Conservation (phyloP, 306 rosid genomes). For the Vicia villosa region DNA sequence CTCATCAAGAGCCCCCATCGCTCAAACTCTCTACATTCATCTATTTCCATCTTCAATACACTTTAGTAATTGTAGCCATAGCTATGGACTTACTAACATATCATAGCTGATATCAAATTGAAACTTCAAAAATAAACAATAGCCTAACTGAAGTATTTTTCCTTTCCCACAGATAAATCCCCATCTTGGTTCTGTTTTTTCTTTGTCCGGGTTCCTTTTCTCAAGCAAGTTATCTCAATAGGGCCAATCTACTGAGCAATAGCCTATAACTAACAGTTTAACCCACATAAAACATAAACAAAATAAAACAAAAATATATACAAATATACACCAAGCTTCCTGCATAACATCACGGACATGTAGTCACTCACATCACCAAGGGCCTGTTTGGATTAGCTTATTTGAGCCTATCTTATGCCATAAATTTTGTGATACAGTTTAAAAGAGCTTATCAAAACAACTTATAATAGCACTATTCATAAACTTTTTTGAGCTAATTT, state of each 20-base stretch:
- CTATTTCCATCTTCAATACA: not conserved
- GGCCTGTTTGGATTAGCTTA: too few species aligned
- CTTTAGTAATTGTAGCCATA: not conserved
- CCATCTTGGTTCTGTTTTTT: not conserved
- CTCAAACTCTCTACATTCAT: not conserved
- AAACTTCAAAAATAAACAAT: slow-evolving; percentile 2
- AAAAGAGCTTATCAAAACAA: too few species aligned
- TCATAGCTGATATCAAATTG: not conserved
- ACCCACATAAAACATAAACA: not conserved
- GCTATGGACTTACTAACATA: not conserved
- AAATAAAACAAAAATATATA: not conserved
- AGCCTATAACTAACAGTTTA: slow-evolving; percentile 2
- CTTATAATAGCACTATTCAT: too few species aligned
- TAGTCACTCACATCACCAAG: not conserved
- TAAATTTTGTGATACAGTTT: too few species aligned
- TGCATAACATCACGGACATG: not conserved
- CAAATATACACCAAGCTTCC: slow-evolving; percentile 14
- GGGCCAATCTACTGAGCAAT: not conserved
- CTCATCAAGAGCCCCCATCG: not conserved
- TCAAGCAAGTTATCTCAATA: not conserved
- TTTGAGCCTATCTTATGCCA: too few species aligned
- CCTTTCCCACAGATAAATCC: not conserved
- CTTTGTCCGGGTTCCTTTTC: not conserved
- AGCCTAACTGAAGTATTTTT: not conserved
- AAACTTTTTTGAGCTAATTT: too few species aligned